These are phyloP conservation scores for Edaphochlamys debaryana DNA, from an alignment of 139 green algal genomes.

Conservation along the genomic window DNA sequence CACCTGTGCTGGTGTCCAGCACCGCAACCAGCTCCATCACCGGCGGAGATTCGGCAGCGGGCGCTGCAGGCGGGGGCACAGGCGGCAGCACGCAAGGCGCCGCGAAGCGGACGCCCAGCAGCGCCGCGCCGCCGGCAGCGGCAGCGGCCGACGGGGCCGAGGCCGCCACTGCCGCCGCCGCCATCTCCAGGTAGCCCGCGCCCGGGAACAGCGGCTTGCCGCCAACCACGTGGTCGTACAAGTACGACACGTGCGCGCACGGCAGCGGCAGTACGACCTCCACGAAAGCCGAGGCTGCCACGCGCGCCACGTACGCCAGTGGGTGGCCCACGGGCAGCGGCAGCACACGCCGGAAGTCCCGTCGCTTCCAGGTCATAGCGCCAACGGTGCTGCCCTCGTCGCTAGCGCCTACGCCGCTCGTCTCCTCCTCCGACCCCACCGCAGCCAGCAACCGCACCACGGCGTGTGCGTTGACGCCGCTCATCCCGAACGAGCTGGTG, in stretches of 20 bases:
- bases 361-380: constrained; percentile 45
- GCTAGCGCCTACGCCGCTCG: too few relatives aligned
- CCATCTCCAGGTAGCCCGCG: constrained; percentile 70
- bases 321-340: constrained; percentile 65
- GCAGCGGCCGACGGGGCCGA: background rate
- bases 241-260: constrained; percentile 35
- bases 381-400: too few relatives aligned
- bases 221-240: constrained; percentile 61
- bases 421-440: too few relatives aligned
- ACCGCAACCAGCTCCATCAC: constrained; percentile 9
- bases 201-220: constrained; percentile 48
- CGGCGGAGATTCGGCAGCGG: too few relatives aligned
- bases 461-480: constrained; percentile 85
- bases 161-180: constrained; percentile 44
- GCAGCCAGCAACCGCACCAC: constrained; percentile 51
- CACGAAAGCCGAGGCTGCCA: background rate
- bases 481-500: constrained; percentile 90
- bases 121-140: background rate
- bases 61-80: background rate
- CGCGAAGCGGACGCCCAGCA: constrained; percentile 45
- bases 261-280: constrained; percentile 42
- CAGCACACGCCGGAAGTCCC: constrained; percentile 47
- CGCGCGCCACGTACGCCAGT: constrained; percentile 46
- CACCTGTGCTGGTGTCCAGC: constrained; percentile 34
- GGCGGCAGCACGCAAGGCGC: constrained; percentile 64